Evolutionary conservation across 805 yeast species (phyloP), one percentile per base, ranked within the genome.

Genomic region (Lipomyces yamadae): DNA sequence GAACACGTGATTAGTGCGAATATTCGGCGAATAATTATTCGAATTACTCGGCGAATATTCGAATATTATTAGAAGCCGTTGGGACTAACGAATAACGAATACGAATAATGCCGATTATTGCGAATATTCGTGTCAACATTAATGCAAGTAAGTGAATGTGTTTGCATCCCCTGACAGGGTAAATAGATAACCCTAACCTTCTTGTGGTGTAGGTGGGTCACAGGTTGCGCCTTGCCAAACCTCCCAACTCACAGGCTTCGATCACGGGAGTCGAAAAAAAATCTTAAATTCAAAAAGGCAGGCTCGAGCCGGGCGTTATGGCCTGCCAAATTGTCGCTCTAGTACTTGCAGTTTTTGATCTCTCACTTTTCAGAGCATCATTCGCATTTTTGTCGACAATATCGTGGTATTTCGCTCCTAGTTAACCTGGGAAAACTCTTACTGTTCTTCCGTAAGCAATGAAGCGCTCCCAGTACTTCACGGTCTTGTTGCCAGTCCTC

Each of bases 401-500:
- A 11, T 24, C 13, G 35, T n/a, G 24, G 10, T 15, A 29, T 37
- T 18, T 54, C 13, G 45, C 11, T 24, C 45, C 58, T 15, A n/a
- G n/a, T 30, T 30, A 24, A 29, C 56, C 33, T 39, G 10, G 30
- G 24, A 29, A 5, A 30, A 8, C 10, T 32, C 6, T 7, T 53
- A 29, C 15, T 32, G 7, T 30, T 24, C 30, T 42, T n/a, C 24
- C 24, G 48, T 42, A 42, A 52, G 34, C 29, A 52, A 67, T 67
- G 67, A 62, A 52, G 30, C 67, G 70, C 57, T 67, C 70, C 7
- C 63, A 67, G 65, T 67, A 60, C 52, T 67, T 67, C 59, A 37
- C 58, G 11, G 58, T 56, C 56, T 65, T 67, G 32, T 54, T 67
- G 39, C 70, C 70, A n/a, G 59, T 52, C 24, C 63, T 67, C 34